These are phyloP conservation scores for Penicillium cataractarum DNA, from an alignment of 495 filamentous ascomycete genomes.

Conservation along the genomic window DNA sequence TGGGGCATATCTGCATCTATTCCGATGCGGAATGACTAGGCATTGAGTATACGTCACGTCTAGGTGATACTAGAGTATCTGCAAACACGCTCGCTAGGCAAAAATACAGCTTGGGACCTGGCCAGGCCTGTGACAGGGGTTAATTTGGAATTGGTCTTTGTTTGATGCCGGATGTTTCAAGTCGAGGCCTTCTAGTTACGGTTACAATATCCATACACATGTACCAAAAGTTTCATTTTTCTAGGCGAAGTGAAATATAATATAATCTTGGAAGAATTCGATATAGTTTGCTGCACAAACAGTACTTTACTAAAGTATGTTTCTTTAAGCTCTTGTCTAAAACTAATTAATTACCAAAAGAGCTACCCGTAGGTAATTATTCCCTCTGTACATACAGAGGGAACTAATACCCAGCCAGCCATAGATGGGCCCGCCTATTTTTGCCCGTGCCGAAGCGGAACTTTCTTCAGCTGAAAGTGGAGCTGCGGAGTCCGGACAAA, in stretches of 20 bases:
- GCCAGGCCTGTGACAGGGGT: not conserved
- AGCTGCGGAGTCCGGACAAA: constrained; percentile 6
- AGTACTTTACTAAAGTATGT: too few relatives aligned
- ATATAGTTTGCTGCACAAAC: too few relatives aligned
- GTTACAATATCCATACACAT: too few relatives aligned
- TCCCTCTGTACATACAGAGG: not conserved
- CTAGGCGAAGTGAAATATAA: too few relatives aligned
- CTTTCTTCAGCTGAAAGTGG: constrained; percentile 10
- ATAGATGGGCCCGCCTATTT: not conserved
- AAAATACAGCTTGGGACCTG: not conserved
- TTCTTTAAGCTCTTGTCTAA: too few relatives aligned
- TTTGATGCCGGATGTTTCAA: not conserved
- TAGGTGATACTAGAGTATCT: not conserved
- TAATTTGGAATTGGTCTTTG: not conserved
- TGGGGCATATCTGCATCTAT: constrained; percentile 3
- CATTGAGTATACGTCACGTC: not conserved
- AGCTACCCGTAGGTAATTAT: not conserved
- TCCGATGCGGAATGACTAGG: not conserved
- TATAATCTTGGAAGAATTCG: too few relatives aligned
- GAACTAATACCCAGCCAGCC: not conserved
- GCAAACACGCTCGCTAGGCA: not conserved
- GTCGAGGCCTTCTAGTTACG: too few relatives aligned
- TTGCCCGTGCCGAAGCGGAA: constrained; percentile 3
- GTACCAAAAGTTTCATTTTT: too few relatives aligned
- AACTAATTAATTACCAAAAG: not conserved